Base-by-base conservation (phyloP, 805 yeast genomes). In the Candida dajiaensis region DNA sequence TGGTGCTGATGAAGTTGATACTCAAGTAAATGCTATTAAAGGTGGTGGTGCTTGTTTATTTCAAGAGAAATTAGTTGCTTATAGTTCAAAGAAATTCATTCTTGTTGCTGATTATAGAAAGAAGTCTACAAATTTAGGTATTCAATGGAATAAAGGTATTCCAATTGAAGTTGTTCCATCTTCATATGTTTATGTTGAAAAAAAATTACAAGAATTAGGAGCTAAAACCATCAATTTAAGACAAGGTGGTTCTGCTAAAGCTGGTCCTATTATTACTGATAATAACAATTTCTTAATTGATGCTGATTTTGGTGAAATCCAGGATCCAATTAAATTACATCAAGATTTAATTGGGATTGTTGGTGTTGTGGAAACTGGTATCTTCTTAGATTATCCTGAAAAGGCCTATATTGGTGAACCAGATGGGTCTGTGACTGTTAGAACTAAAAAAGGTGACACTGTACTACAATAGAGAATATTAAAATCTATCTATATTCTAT, bases 41-140 rank as follows among this genome's bases (percentile, higher is more conserved):
- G 99, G 99, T 55, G 99, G 99, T 42, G 99, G 99, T 38, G 99
- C 97, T 2, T 94, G 99, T 66, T 73, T 89, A 52, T 84, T 94
- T 70, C 99, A 92, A 70, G 99, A 94, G 66, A 94, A 94, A 69
- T 74, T 94, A 45, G 96, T 94, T 13, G 96, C 97, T 16, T 76
- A 79, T 47, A 80, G 88, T 50, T 81, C 97, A 3, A 70, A 77
- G 48, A 77, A 76, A 57, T 89, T 92, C 61, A 72, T 94, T 23
- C 75, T 92, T 19, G 97, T 94, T 43, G 99, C 98, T 2, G 99
- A 94, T 67, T 84, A 80, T 63, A 75, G 97, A 61, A 94, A 94
- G 69, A 83, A 80, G 60, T 81, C 95, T 19, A 61, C 72, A 31
- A 63, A 65, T 39, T 75, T 94, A 56, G 98, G 99, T 33, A 72